Evolutionary conservation across 768 basidiomycete species (phyloP).

Genomic region (Phanerodontia chrysosporium): DNA sequence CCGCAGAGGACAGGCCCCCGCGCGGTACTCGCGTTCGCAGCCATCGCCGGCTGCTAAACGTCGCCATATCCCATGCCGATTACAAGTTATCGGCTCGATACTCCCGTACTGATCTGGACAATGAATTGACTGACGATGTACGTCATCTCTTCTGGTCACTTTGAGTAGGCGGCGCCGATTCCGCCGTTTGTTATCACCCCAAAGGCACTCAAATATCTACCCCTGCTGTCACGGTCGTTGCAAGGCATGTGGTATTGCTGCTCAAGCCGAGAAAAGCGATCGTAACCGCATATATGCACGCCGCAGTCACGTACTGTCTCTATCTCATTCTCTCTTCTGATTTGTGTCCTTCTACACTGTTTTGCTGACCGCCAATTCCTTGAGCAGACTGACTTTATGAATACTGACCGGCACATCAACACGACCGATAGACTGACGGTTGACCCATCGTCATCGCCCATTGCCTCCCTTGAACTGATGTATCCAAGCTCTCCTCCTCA

Average conservation of each 20-base stretch:
- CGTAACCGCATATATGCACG: no score
- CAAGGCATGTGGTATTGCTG: no score
- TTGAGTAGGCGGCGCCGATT: no score
- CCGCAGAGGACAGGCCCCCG: not conserved
- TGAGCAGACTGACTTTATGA: no score
- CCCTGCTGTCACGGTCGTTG: no score
- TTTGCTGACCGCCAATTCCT: no score
- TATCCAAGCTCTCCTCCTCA: not conserved
- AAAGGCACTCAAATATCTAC: no score
- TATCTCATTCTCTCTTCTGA: no score
- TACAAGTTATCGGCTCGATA: not conserved
- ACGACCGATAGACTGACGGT: not conserved
- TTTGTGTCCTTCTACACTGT: no score
- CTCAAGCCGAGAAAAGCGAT: no score
- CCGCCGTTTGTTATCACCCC: no score
- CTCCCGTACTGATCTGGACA: not conserved
- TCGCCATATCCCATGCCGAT: not conserved
- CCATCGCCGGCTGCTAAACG: not conserved
- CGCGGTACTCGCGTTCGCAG: not conserved
- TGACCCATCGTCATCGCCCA: not conserved
- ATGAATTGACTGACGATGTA: not conserved
- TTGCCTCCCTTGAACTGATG: not conserved
- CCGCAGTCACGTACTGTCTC: no score
- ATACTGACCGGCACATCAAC: not conserved
- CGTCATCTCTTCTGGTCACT: not conserved